A percentile compares a stretch with the other conserved stretches of the same genome.
phyloP scores from a whole-genome alignment of 2,329 filamentous ascomycete species.

The Talaromyces islandicus region DNA sequence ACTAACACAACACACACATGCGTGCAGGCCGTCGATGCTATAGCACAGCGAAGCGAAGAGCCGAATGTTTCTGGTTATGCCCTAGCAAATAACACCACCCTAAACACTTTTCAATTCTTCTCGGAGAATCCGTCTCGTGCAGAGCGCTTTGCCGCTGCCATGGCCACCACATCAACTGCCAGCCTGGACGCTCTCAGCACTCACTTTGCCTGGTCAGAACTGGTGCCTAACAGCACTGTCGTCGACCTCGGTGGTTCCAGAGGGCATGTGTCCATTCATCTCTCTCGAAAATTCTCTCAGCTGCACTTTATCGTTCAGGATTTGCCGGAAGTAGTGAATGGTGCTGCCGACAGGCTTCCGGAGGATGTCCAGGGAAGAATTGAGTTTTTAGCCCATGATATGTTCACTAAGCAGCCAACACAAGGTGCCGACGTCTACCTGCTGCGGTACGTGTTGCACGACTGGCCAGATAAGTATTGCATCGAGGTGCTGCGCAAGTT shows the following conservation, averaged over 20 bases:
- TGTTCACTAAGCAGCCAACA: constrained; percentile 22
- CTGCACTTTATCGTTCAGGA: constrained; percentile 52
- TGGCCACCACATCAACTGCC: constrained; percentile 8
- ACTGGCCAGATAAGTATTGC: constrained; percentile 33
- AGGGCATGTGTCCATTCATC: constrained; percentile 51
- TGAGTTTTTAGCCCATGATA: constrained; percentile 6
- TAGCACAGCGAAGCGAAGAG: constrained; percentile 1
- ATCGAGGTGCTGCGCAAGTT: constrained; percentile 29
- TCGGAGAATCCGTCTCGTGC: constrained; percentile 5
- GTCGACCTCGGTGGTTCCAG: constrained; percentile 45
- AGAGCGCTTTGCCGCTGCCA: constrained; percentile 7
- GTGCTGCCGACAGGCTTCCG: background rate
- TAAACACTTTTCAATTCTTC: constrained; percentile 9
- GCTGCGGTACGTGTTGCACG: constrained; percentile 35
- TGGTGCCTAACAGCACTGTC: background rate
- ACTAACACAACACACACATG: background rate
- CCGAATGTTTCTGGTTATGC: constrained; percentile 10
- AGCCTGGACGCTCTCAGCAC: constrained; percentile 4
- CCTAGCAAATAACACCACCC: constrained; percentile 6
- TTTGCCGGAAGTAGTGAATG: constrained; percentile 26
- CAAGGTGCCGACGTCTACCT: constrained; percentile 27
- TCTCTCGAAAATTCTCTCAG: constrained; percentile 46
- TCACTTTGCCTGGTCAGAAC: constrained; percentile 2
- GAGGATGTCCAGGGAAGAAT: background rate
- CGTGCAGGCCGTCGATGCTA: constrained; percentile 9